phyloP scores from a whole-genome alignment of 2,329 filamentous ascomycete genomes.

The Lithohypha guttulata region DNA sequence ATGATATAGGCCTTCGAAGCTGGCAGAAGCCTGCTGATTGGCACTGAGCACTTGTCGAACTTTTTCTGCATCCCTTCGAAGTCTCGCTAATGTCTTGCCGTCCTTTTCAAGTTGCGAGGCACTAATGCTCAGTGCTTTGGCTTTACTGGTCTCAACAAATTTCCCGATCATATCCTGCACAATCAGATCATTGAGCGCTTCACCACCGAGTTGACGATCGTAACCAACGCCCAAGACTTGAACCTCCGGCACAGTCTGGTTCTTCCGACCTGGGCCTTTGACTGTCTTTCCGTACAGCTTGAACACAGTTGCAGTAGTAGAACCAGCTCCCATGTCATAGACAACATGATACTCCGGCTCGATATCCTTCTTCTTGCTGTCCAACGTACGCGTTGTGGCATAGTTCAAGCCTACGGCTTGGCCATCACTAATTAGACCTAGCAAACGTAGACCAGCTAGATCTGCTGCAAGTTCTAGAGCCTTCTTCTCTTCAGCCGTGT shows the following conservation, averaged over 20 bases:
- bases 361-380: conserved; percentile 66
- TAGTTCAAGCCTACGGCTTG: conserved; percentile 91
- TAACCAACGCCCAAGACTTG: conserved; percentile 75
- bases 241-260: conserved; percentile 96
- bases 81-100: conserved; percentile 74
- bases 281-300: conserved; percentile 80
- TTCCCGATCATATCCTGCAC: conserved; percentile 77
- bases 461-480: conserved; percentile 76
- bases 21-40: conserved; percentile 68
- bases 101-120: conserved; percentile 57
- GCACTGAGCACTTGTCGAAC: conserved; percentile 83
- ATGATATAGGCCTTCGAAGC: conserved; percentile 73
- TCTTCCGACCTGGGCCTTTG: conserved; percentile 85
- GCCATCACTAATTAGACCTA: conserved; percentile 78
- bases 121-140: conserved; percentile 41
- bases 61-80: conserved; percentile 87
- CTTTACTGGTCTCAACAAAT: conserved; percentile 58
- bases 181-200: conserved; percentile 77
- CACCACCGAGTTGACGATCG: conserved; percentile 83
- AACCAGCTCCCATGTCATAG: conserved; percentile 96
- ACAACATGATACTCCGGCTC: conserved; percentile 87
- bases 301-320: conserved; percentile 78
- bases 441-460: conserved; percentile 74
- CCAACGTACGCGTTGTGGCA: conserved; percentile 81
- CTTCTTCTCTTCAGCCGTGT: conserved; percentile 79